Percentiles rank a stretch among this genome's conserved stretches.
Evolutionary conservation across 495 filamentous ascomycete species (phyloP).

Genomic region (Podospora comata): DNA sequence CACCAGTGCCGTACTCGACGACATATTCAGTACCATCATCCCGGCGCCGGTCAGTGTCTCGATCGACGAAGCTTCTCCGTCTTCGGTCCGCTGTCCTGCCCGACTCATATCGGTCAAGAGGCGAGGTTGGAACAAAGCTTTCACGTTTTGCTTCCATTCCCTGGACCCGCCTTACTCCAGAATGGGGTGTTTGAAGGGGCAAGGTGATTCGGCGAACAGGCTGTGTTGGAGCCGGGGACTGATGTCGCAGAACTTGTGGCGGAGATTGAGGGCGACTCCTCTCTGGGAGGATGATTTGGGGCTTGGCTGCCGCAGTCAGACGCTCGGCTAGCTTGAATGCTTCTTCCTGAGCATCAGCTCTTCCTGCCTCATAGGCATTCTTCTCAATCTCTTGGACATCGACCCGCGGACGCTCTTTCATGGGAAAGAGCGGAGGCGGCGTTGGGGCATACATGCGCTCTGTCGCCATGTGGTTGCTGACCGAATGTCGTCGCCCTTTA

Average conservation of each 20-base stretch:
- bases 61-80: neutral
- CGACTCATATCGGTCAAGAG: neutral
- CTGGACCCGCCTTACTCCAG: neutral
- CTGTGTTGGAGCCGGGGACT: neutral
- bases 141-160: neutral
- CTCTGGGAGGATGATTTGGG: neutral
- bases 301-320: neutral
- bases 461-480: neutral
- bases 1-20: neutral
- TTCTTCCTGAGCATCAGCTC: neutral
- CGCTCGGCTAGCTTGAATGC: neutral
- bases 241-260: neutral
- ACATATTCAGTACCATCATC: neutral
- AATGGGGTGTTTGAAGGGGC: neutral
- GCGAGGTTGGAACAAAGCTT: neutral
- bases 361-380: neutral
- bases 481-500: neutral
- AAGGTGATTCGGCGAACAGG: neutral
- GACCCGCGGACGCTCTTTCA: neutral
- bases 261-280: neutral
- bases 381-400: neutral
- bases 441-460: neutral
- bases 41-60: neutral
- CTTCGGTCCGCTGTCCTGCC: neutral
- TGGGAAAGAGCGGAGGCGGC: neutral